Conservation (phyloP, 1,284 basidiomycete species). For the Ganoderma boninense region DNA sequence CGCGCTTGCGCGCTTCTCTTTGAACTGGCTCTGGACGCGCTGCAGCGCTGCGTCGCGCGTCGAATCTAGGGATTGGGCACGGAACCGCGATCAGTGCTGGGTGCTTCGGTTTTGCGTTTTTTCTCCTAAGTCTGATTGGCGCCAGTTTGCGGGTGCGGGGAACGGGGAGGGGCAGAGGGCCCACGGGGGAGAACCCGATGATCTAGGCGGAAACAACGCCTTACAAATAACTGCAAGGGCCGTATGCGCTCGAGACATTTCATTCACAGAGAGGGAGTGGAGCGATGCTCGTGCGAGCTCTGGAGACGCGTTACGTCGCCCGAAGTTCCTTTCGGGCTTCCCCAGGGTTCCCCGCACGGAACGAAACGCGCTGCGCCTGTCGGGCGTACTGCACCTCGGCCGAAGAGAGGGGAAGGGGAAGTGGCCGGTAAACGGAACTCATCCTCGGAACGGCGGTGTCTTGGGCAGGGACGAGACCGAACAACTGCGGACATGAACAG, state of each 20-base stretch:
- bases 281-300: not conserved
- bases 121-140: not conserved
- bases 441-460: slow-evolving; percentile 92
- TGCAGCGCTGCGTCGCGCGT: slow-evolving; percentile 75
- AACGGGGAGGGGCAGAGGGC: not conserved
- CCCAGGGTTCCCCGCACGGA: not conserved
- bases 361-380: not conserved
- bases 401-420: not conserved
- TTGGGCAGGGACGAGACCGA: slow-evolving; percentile 94
- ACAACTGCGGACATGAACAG: slow-evolving; percentile 95
- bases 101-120: no score
- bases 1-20: slow-evolving; percentile 53
- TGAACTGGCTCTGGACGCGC: slow-evolving; percentile 77
- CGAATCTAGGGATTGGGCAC: slow-evolving; percentile 61
- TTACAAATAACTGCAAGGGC: not conserved
- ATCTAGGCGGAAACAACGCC: slow-evolving; percentile 7
- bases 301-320: not conserved
- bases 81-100: slow-evolving; percentile 16
- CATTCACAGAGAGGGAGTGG: not conserved
- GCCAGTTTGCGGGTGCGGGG: not conserved
- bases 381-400: not conserved
- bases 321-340: not conserved
- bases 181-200: no score
- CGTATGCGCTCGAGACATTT: not conserved
- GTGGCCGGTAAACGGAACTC: slow-evolving; percentile 35